These are phyloP conservation scores for Amanita rubescens DNA, from an alignment of 768 basidiomycete genomes.

Conservation along the genomic window DNA sequence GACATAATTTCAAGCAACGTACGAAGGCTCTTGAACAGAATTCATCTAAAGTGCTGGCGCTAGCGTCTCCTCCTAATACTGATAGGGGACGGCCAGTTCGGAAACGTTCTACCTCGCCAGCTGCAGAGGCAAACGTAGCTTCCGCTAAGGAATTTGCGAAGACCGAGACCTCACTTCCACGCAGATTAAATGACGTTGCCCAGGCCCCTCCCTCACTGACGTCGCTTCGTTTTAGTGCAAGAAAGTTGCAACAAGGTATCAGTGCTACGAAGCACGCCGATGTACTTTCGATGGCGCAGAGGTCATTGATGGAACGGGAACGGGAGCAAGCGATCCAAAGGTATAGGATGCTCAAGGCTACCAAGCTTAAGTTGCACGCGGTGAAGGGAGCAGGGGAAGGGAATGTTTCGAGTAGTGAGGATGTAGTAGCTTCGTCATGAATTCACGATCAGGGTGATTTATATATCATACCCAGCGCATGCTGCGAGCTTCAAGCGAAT, in stretches of 20 bases:
- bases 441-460: too few species aligned
- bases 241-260: constrained; percentile 11
- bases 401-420: constrained; percentile 2
- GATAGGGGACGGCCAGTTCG: constrained; percentile 3
- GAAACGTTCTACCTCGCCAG: constrained; percentile 10
- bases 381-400: constrained; percentile 12
- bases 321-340: constrained; percentile 59
- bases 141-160: constrained; percentile 42
- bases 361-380: constrained; percentile 20
- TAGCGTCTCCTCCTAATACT: neutral
- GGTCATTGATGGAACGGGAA: constrained; percentile 69
- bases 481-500: neutral
- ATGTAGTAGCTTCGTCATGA: neutral
- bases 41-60: neutral
- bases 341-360: constrained; percentile 64
- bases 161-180: constrained; percentile 47
- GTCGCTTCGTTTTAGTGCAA: constrained; percentile 43
- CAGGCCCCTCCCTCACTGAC: constrained; percentile 60
- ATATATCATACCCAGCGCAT: too few species aligned
- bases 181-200: constrained; percentile 64
- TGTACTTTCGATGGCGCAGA: constrained; percentile 68
- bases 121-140: constrained; percentile 3
- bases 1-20: constrained; percentile 32
- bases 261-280: constrained; percentile 29
- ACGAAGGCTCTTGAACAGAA: constrained; percentile 15